Evolutionary conservation across 768 basidiomycete genomes (phyloP), one percentile per base, ranked within the genome.

Genomic region (Crucibulum laeve): DNA sequence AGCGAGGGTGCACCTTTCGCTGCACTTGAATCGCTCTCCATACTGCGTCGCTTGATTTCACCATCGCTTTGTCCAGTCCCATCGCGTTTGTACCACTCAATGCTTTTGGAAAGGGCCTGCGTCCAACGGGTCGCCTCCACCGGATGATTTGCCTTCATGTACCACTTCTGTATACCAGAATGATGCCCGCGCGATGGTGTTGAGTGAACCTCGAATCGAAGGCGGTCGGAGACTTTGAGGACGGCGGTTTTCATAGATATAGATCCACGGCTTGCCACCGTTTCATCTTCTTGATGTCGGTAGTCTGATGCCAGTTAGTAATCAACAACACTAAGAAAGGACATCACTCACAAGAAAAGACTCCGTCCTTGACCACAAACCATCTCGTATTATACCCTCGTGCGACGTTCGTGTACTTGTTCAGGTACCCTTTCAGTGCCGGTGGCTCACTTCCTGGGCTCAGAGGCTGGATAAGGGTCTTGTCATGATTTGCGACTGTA

Each of bases 341-440:
- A 32, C 7, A 33, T 5, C 1, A 76, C 87, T 19, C 57, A 89
- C 90, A 92, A 14, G 87, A 90, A n/a, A 94, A 61, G 19, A 87
- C 70, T 0, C 91, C 93, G 42, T 85, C 78, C 54, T 88, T 84
- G 15, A 96, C 74, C 0, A 95, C 90, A 56, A 97, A 95, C 91
- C 92, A 96, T 1, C 93, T 73, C 0, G 87, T 86, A 46, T 81
- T 83, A 58, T 92, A 95, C 0, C 94, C 93, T 52, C 81, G 84
- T 0, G 91, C 90, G 28, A 96, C 88, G 53, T 96, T 97, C 1
- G 86, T 83, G 57, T 93, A 96, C 61, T 97, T 97, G 61, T 88
- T 91, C 15, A 91, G 67, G 56, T 91, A 91, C 0, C 89, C 91
- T 49, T 78, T 82, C 44, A 90, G 62, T 2, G 71, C 61, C 0